phyloP scores from a whole-genome alignment of 164 flowering plant species.

The Tetracentron sinense region DNA sequence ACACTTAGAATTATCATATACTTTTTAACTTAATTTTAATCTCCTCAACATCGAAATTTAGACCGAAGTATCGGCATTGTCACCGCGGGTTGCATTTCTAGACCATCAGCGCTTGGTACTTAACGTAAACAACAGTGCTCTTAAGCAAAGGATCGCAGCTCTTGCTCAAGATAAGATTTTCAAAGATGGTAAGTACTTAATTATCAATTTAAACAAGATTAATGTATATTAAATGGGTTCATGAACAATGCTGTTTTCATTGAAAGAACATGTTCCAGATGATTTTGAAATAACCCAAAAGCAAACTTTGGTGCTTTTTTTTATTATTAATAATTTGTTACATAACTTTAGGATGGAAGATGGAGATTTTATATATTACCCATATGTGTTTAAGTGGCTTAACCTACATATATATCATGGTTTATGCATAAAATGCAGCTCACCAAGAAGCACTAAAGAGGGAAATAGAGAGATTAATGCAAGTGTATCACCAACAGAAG shows the following conservation, averaged over 20 bases:
- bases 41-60: conserved; percentile 13
- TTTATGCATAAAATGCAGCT: conserved; percentile 37
- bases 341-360: too few species aligned
- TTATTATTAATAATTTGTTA: too few species aligned
- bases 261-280: neutral
- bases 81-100: conserved; percentile 71
- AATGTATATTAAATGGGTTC: neutral
- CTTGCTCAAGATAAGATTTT: conserved; percentile 78
- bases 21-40: neutral
- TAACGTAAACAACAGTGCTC: conserved; percentile 68
- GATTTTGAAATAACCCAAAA: neutral
- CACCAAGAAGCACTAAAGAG: conserved; percentile 82
- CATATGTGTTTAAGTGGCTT: neutral
- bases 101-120: conserved; percentile 78
- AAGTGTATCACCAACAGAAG: conserved; percentile 64
- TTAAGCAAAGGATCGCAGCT: conserved; percentile 80
- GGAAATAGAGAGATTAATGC: conserved; percentile 78
- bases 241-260: neutral
- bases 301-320: too few species aligned
- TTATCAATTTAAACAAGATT: neutral
- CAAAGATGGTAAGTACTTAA: conserved; percentile 61
- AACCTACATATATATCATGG: neutral
- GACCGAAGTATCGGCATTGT: conserved; percentile 71
- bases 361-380: too few species aligned
- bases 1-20: neutral